phyloP scores from a whole-genome alignment of 192 early-diverging fungal species.

The Spizellomyces punctatus region DNA sequence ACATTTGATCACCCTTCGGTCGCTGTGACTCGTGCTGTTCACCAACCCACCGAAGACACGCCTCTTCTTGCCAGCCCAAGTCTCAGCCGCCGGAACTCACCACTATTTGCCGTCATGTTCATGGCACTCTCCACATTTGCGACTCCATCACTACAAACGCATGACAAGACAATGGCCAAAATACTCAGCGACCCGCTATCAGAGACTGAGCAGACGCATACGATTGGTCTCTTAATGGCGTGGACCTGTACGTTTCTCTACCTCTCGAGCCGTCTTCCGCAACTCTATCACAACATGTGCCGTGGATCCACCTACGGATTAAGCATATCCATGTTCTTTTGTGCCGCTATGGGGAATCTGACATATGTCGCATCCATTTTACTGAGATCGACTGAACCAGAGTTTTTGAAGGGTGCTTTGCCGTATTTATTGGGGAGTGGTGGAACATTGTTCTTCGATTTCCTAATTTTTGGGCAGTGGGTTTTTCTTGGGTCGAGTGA shows the following conservation, averaged over 20 bases:
- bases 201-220: too few species aligned
- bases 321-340: conserved; percentile 74
- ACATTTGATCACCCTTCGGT: too few species aligned
- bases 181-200: too few species aligned
- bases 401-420: conserved; percentile 11
- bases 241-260: conserved; percentile 70
- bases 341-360: conserved; percentile 71
- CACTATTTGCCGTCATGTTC: too few species aligned
- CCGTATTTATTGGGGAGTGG: conserved; percentile 38
- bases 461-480: conserved; percentile 35
- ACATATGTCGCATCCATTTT: conserved; percentile 63
- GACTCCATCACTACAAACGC: too few species aligned
- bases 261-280: conserved; percentile 72
- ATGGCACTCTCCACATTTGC: too few species aligned
- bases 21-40: too few species aligned
- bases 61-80: too few species aligned
- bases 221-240: conserved; percentile 62
- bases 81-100: too few species aligned
- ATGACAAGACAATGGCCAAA: too few species aligned
- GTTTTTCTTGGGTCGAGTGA: background rate
- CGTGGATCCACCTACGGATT: conserved; percentile 70
- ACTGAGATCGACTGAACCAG: conserved; percentile 35
- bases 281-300: conserved; percentile 69
- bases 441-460: conserved; percentile 35
- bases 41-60: too few species aligned